These are phyloP conservation scores for Sporothrix humicola DNA, from an alignment of 2,329 filamentous ascomycete genomes.

Conservation along the genomic window DNA sequence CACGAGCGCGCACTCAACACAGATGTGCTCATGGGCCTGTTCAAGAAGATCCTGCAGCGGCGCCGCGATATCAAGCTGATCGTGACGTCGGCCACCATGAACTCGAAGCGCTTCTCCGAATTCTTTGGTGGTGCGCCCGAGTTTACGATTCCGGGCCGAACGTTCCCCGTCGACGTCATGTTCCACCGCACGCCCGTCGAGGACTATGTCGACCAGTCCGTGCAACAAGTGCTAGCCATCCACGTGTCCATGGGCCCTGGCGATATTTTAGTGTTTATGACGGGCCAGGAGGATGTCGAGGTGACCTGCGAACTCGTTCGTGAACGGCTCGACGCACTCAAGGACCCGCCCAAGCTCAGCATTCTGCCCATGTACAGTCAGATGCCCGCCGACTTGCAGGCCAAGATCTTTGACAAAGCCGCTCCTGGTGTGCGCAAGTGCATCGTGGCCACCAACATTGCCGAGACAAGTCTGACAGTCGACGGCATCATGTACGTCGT, in stretches of 20 bases:
- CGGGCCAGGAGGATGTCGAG: conserved; percentile 97
- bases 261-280: conserved; percentile 99
- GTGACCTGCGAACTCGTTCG: conserved; percentile 92
- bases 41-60: conserved; percentile 93
- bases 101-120: conserved; percentile 90
- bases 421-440: conserved; percentile 91
- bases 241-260: conserved; percentile 93
- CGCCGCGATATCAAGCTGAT: conserved; percentile 93
- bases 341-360: conserved; percentile 91
- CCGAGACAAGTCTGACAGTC: conserved; percentile 95
- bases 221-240: conserved; percentile 93
- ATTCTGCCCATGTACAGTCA: conserved; percentile 99
- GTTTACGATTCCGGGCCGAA: conserved; percentile 93
- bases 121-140: conserved; percentile 97
- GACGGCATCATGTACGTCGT: conserved; percentile 99
- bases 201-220: conserved; percentile 96
- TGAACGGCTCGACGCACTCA: conserved; percentile 84
- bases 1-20: conserved; percentile 97
- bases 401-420: conserved; percentile 95
- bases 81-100: conserved; percentile 98
- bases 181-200: conserved; percentile 94
- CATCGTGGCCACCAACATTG: conserved; percentile 98
- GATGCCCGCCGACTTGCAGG: conserved; percentile 97
- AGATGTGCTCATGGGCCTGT: conserved; percentile 94
- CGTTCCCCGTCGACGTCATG: conserved; percentile 96